These are phyloP conservation scores for Mycena maculata DNA, from an alignment of 768 basidiomycete genomes.

Conservation along the genomic window DNA sequence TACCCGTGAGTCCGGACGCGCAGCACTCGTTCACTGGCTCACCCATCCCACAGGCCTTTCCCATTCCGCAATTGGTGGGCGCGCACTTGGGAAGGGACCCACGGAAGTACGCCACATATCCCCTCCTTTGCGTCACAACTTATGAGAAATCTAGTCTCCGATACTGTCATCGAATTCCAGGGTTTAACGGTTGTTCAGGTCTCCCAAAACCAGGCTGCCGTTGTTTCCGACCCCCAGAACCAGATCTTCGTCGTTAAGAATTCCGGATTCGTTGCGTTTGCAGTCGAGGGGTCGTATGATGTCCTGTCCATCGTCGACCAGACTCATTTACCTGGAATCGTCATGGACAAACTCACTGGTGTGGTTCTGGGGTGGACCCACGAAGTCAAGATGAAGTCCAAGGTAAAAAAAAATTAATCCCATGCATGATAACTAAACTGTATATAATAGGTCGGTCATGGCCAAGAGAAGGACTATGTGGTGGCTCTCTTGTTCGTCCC, in stretches of 20 bases:
- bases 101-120: conserved; percentile 63
- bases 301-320: conserved; percentile 88
- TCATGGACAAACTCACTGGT: conserved; percentile 73
- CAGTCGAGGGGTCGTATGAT: conserved; percentile 80
- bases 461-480: conserved; percentile 70
- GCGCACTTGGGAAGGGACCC: conserved; percentile 74
- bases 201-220: conserved; percentile 86
- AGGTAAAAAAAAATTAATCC: conserved; percentile 18
- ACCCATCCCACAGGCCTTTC: conserved; percentile 43
- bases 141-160: conserved; percentile 66
- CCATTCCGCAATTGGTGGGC: conserved; percentile 90
- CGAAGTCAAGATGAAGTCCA: conserved; percentile 83
- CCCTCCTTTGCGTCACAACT: neutral
- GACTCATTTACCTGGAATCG: conserved; percentile 72
- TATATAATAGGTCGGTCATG: conserved; percentile 44
- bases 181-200: conserved; percentile 89
- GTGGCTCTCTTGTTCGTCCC: conserved; percentile 79
- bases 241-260: conserved; percentile 84
- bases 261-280: conserved; percentile 81
- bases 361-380: conserved; percentile 74
- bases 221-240: conserved; percentile 80
- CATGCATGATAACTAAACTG: no score
- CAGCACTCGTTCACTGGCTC: neutral
- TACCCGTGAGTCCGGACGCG: conserved; percentile 61
- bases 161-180: conserved; percentile 83